Evolutionary conservation across 768 basidiomycete genomes (phyloP), one percentile per base, ranked within the genome.

Genomic region (Ramaria rubella): DNA sequence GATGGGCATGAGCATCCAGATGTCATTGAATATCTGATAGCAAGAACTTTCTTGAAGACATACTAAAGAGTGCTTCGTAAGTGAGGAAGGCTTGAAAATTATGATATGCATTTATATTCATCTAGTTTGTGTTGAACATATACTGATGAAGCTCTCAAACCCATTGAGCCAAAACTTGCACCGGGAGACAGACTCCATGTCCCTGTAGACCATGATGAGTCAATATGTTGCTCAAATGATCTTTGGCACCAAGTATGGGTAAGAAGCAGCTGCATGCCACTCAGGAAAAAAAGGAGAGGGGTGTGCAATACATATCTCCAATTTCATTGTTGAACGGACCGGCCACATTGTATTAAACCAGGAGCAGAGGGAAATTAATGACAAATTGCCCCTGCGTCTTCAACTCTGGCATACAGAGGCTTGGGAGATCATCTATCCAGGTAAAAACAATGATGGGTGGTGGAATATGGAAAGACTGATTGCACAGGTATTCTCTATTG

Each of bases 241-340:
- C 43, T 45, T 21, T 45, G 43, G 9, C 43, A 24, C 19, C 19
- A 21, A 9, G 24, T 45, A n/a, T 45, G 43, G 43, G 19, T 45
- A 7, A 8, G 19, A 19, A n/a, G 9, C 19, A 19, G 43, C 7
- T 7, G 19, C 9, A 45, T 45, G 43, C 43, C 43, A 9, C 52
- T 72, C 19, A 64, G 56, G 14, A 69, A 69, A 49, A n/a, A 74
- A 66, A 51, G 58, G 62, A n/a, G 33, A 57, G 7, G 65, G 64
- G 9, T 50, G 63, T 5, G 31, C 53, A 15, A 40, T 65, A 5
- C 62, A 64, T 57, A 50, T 64, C 23, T 66, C 62, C 1, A 62
- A 58, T 45, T 66, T 63, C 27, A 59, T 66, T 36, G 43, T 52
- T 23, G 64, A 64, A 49, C 51, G 56, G 31, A 56, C 42, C 27